phyloP scores from a whole-genome alignment of 1,284 basidiomycete species.

The Sporisorium sorghi region DNA sequence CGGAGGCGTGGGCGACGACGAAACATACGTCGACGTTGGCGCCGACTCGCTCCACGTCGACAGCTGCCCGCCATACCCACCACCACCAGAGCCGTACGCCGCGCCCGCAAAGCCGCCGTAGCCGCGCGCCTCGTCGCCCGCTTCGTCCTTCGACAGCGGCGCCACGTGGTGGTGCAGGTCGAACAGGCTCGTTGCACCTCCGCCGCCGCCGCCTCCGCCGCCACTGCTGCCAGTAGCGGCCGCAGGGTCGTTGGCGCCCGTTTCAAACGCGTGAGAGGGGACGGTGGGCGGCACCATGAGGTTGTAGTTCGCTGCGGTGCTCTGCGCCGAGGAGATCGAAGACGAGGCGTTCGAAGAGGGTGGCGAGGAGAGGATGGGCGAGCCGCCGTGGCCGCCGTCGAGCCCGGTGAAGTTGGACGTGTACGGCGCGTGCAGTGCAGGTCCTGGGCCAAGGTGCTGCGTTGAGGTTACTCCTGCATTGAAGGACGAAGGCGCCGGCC shows the following conservation, averaged over 20 bases:
- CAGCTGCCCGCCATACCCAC: constrained; percentile 6
- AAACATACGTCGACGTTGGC: constrained; percentile 6
- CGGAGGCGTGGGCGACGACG: constrained; percentile 19
- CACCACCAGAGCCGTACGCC: background rate
- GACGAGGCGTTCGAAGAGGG: constrained; percentile 38
- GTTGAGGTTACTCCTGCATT: background rate
- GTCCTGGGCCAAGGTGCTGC: background rate
- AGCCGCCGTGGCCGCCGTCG: constrained; percentile 13
- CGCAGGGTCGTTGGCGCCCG: background rate
- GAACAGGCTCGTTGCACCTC: too few relatives aligned
- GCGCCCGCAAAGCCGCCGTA: constrained; percentile 9
- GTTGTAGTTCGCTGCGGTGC: constrained; percentile 13
- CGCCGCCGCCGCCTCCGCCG: too few relatives aligned
- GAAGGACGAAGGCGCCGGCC: constrained; percentile 11
- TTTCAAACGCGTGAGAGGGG: constrained; percentile 17
- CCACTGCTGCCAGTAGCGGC: too few relatives aligned
- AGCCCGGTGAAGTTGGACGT: constrained; percentile 6
- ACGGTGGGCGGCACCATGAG: constrained; percentile 41
- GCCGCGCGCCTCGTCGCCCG: constrained; percentile 6
- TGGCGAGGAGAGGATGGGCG: constrained; percentile 36
- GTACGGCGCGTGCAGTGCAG: constrained; percentile 4
- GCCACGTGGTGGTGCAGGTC: constrained; percentile 9
- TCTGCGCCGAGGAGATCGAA: constrained; percentile 23
- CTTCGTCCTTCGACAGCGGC: constrained; percentile 2
- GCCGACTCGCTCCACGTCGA: constrained; percentile 21